These are phyloP conservation scores for Aspergillus biplanus DNA, from an alignment of 495 filamentous ascomycete genomes.

Conservation along the genomic window DNA sequence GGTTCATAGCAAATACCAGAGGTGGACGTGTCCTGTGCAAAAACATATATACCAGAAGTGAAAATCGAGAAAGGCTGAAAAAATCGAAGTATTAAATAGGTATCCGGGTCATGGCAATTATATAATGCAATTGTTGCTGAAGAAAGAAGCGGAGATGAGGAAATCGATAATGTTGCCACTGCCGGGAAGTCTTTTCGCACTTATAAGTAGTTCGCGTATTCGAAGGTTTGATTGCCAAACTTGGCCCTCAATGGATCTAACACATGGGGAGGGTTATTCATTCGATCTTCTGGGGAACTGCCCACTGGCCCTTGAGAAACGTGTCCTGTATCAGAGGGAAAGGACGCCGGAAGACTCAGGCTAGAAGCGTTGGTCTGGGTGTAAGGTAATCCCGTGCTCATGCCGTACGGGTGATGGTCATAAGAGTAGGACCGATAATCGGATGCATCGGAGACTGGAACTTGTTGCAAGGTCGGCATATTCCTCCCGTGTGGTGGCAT, in stretches of 20 bases:
- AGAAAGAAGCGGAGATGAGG: slow-evolving; percentile 14
- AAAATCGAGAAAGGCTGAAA: background rate
- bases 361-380: slow-evolving; percentile 43
- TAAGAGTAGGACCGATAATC: slow-evolving; percentile 45
- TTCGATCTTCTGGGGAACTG: slow-evolving; percentile 30
- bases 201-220: slow-evolving; percentile 43
- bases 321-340: slow-evolving; percentile 33
- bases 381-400: slow-evolving; percentile 36
- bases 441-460: slow-evolving; percentile 39
- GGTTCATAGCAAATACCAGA: slow-evolving; percentile 8
- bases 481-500: slow-evolving; percentile 35
- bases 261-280: slow-evolving; percentile 30
- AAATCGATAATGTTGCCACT: background rate
- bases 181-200: slow-evolving; percentile 21
- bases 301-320: slow-evolving; percentile 24
- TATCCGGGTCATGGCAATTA: background rate
- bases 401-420: slow-evolving; percentile 33
- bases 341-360: slow-evolving; percentile 42
- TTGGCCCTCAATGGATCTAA: slow-evolving; percentile 37
- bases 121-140: slow-evolving; percentile 11
- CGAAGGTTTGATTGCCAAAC: slow-evolving; percentile 37
- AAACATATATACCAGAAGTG: slow-evolving; percentile 15
- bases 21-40: slow-evolving; percentile 4
- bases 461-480: slow-evolving; percentile 34
- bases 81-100: slow-evolving; percentile 18